Base-by-base conservation (phyloP, 2,329 filamentous ascomycete genomes). In the Metarhizium rileyi region DNA sequence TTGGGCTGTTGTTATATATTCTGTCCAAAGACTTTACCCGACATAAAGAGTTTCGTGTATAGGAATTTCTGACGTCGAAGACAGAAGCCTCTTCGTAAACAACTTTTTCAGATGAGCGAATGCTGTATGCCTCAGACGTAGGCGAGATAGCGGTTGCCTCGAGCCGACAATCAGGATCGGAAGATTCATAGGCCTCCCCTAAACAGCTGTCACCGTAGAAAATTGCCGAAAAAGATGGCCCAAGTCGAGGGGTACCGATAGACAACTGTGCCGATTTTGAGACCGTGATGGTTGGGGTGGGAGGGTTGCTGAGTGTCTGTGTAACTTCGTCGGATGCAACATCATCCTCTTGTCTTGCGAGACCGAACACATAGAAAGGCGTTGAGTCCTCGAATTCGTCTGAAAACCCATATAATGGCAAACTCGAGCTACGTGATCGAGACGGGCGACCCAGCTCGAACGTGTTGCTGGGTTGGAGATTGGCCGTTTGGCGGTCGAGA, bases 401-500 rank as follows among this genome's bases (percentile, higher is more conserved):
- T 3, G 65, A 59, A 33, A 69, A 67, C 6, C 67, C 69, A 51
- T 72, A 73, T n/a, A 71, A 54, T 0, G 76, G 75, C 36, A 78
- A 57, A 52, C 73, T 79, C 43, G 70, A 67, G 54, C 76, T 77
- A 50, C 75, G 71, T 22, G 67, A 67, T 2, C 72, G 69, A 16
- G 54, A 53, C 2, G 55, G 56, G 27, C 62, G 54, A 1, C 70
- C 71, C 35, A 78, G 63, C 46, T 77, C 75, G n/a, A 77, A 60
- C 40, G 76, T 70, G 48, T 70, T 67, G 44, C 59, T 66, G 0
- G 70, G 68, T 53, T 82, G 77, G n/a, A 81, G 61, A 22, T 65
- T 73, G 44, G 73, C 76, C 0, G 78, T 81, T 53, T 77, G 67
- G 48, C 69, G 69, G 56, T 83, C 75, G 35, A 83, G 67, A 2